A percentile compares a stretch with the other conserved stretches of the same genome.
Evolutionary conservation across 2,329 filamentous ascomycete species (phyloP).

Genomic region (Allantophomopsis lycopodina): DNA sequence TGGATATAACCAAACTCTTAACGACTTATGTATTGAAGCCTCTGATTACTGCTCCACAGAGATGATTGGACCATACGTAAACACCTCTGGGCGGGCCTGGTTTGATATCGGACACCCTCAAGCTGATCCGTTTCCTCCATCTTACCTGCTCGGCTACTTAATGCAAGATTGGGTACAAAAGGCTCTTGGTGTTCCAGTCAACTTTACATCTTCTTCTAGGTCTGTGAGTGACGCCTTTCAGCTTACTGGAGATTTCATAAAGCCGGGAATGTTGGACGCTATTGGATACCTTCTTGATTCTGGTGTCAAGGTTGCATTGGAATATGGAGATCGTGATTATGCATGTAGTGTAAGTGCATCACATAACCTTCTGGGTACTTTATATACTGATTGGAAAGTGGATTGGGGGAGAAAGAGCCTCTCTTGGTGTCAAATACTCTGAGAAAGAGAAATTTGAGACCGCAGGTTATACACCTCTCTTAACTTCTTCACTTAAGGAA

Average conservation of each 20-base stretch:
- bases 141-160: slow-evolving; percentile 5
- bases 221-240: slow-evolving; percentile 28
- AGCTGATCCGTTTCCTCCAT: slow-evolving; percentile 3
- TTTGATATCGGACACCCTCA: slow-evolving; percentile 17
- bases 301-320: slow-evolving; percentile 52
- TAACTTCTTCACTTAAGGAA: slow-evolving; percentile 48
- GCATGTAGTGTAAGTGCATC: slow-evolving; percentile 33
- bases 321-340: slow-evolving; percentile 51
- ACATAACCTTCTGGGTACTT: slow-evolving; percentile 27
- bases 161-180: slow-evolving; percentile 26
- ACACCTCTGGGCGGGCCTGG: slow-evolving; percentile 25
- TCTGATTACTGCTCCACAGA: not conserved
- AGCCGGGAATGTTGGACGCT: slow-evolving; percentile 40
- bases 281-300: slow-evolving; percentile 42
- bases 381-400: slow-evolving; percentile 19
- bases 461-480: slow-evolving; percentile 57
- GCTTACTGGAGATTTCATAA: slow-evolving; percentile 41
- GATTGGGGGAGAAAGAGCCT: slow-evolving; percentile 41
- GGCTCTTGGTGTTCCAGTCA: slow-evolving; percentile 44
- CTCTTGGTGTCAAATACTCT: slow-evolving; percentile 29
- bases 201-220: slow-evolving; percentile 33
- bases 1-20: slow-evolving; percentile 25
- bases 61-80: not conserved
- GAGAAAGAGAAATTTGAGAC: slow-evolving; percentile 34
- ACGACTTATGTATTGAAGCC: slow-evolving; percentile 15